Base-by-base conservation (phyloP, 768 basidiomycete genomes). In the Naematelia aurantialba region DNA sequence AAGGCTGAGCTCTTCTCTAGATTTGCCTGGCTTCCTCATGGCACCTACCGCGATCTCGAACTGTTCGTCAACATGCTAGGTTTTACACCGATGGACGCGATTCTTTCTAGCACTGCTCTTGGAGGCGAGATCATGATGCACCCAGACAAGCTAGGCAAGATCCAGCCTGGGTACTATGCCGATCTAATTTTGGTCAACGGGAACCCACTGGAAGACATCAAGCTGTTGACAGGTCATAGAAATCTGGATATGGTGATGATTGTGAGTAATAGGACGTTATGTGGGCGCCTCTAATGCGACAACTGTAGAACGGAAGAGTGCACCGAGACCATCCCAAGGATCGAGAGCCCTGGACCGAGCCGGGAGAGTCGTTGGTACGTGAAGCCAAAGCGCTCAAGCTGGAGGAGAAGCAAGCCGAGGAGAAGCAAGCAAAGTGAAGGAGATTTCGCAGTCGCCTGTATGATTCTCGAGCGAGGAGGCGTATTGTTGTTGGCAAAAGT, bases 51-150 rank as follows among this genome's bases (percentile, higher is more conserved):
- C 13, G 54, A 55, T 29, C 45, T 55, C 1, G 22, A 24, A n/a
- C 54, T 55, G 24, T 55, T 55, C 22, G 54, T 55, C 17, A 45
- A 55, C 12, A 24, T 42, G 19, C 54, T 55, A 21, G 45, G 30
- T 22, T 45, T 55, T 24, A 45, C 39, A 4, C 54, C 54, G 4
- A 42, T 55, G 54, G 54, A 55, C 34, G 54, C 54, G 11, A 55
- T 55, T 22, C 10, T 25, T 4, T 55, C 54, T 5, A 42, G 39
- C 19, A 55, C 54, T n/a, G 30, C 22, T 2, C 45, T 55, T 13
- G 54, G 54, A 8, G 54, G 54, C 13, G 54, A 55, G 45, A 55
- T 55, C 22, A 55, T 55, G 54, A 13, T 55, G 39, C 54, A 55
- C 26, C 54, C 54, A 1, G 21, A 55, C 25, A 39, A 55, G 30